Evolutionary conservation across 2,329 filamentous ascomycete genomes (phyloP).

Genomic region (Coleophoma eucalyptorum): DNA sequence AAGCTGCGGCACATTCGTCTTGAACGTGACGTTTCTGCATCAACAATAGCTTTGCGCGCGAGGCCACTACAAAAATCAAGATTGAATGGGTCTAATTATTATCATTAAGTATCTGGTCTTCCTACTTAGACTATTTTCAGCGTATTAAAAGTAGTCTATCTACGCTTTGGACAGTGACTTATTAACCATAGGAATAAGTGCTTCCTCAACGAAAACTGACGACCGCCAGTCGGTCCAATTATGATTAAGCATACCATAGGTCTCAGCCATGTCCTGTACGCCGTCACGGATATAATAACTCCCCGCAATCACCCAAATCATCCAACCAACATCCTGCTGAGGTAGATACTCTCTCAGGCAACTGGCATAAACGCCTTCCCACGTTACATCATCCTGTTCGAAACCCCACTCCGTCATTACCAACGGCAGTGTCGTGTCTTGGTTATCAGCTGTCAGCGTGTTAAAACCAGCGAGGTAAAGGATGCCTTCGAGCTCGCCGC

Average conservation of each 20-base stretch:
- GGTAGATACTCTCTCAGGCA: constrained; percentile 48
- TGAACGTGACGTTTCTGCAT: too few relatives aligned
- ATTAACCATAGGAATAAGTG: background rate
- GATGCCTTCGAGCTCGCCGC: constrained; percentile 28
- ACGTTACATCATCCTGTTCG: constrained; percentile 41
- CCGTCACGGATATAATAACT: constrained; percentile 55
- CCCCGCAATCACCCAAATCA: constrained; percentile 54
- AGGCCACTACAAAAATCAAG: too few relatives aligned
- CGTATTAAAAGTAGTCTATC: too few relatives aligned
- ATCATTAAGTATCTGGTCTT: too few relatives aligned
- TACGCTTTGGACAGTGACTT: too few relatives aligned
- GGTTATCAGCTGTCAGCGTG: constrained; percentile 27
- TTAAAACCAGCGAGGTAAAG: constrained; percentile 36
- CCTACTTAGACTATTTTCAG: too few relatives aligned
- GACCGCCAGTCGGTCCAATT: background rate
- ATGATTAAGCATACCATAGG: constrained; percentile 38
- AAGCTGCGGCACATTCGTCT: too few relatives aligned
- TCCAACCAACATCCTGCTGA: constrained; percentile 47
- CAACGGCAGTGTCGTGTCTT: constrained; percentile 27
- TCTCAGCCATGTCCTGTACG: constrained; percentile 51
- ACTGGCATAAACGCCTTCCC: constrained; percentile 43
- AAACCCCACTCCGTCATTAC: constrained; percentile 43
- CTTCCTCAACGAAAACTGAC: background rate
- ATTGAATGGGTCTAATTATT: too few relatives aligned
- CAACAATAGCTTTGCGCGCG: too few relatives aligned